These are phyloP conservation scores for Aspergillus alliaceus DNA, from an alignment of 2,329 filamentous ascomycete genomes.

Conservation along the genomic window DNA sequence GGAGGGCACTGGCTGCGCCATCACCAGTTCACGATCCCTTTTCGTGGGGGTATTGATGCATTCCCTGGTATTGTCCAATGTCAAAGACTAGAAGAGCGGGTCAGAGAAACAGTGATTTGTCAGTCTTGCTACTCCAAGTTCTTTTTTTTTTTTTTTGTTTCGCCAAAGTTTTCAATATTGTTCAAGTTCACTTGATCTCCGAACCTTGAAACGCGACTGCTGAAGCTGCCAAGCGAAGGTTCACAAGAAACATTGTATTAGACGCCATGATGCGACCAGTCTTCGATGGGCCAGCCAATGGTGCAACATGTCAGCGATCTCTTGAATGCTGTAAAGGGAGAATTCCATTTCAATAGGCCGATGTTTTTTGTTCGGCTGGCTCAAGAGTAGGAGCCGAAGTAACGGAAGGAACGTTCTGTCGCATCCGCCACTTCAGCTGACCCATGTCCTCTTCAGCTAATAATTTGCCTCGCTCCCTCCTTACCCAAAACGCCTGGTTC, in stretches of 20 bases:
- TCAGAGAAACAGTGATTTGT: not conserved
- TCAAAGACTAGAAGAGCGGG: not conserved
- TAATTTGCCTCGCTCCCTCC: slow-evolving; percentile 83
- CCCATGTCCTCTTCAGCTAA: slow-evolving; percentile 52
- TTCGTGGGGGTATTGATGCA: not conserved
- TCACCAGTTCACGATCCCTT: not conserved
- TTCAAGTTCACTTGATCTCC: not conserved
- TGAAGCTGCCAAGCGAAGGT: not conserved
- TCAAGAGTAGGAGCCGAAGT: not conserved
- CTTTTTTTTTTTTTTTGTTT: not conserved
- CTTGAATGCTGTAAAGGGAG: not conserved
- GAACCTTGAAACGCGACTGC: not conserved
- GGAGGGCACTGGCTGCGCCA: not conserved
- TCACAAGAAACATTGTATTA: not conserved
- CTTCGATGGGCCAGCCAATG: slow-evolving; percentile 1
- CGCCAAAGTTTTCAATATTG: not conserved
- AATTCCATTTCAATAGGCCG: not conserved
- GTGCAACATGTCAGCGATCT: not conserved
- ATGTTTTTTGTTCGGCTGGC: not conserved
- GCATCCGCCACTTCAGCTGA: not conserved
- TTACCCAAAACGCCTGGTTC: slow-evolving; percentile 93
- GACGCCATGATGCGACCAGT: not conserved
- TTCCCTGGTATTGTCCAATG: not conserved
- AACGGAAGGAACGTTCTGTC: not conserved
- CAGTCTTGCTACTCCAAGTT: not conserved